Conservation (phyloP, 108 stramenopile species). For the Seminavis robusta region DNA sequence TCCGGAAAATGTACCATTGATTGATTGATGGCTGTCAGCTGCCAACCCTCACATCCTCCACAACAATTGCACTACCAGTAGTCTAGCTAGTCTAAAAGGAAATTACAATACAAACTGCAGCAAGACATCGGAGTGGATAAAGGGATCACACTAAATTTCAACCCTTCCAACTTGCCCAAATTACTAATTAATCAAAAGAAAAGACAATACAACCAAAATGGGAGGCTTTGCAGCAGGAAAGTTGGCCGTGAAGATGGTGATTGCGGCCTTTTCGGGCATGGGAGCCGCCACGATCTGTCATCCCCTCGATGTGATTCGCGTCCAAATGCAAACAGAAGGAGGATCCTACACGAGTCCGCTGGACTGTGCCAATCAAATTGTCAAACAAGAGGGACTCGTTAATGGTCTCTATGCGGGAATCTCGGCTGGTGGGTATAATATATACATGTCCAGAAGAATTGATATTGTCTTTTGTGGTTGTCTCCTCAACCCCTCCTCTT, state of each 20-base stretch:
- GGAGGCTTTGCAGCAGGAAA: conserved; percentile 33
- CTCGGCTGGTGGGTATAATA: too few relatives aligned
- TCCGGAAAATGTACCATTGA: too few relatives aligned
- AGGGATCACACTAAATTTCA: too few relatives aligned
- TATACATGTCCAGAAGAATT: too few relatives aligned
- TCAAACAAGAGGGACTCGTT: conserved; percentile 34
- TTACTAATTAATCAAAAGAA: too few relatives aligned
- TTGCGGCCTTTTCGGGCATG: conserved; percentile 70
- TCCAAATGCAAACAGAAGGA: conserved; percentile 73
- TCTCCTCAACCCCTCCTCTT: too few relatives aligned
- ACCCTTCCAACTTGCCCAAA: too few relatives aligned
- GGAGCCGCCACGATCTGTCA: conserved; percentile 75
- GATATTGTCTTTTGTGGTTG: too few relatives aligned
- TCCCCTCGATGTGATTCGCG: conserved; percentile 68
- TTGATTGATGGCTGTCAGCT: too few relatives aligned
- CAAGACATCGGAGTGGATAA: too few relatives aligned
- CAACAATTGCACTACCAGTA: background rate
- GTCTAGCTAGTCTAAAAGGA: background rate
- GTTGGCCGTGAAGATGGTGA: conserved; percentile 48
- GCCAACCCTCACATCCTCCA: too few relatives aligned
- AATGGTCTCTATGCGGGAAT: conserved; percentile 67
- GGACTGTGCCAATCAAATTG: conserved; percentile 40
- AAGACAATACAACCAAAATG: conserved; percentile 10
- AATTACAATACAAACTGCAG: background rate
- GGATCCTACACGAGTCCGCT: conserved; percentile 15